These are phyloP conservation scores for Pseudogymnoascus sp. DNA, from an alignment of 2,329 filamentous ascomycete species.

Conservation along the genomic window DNA sequence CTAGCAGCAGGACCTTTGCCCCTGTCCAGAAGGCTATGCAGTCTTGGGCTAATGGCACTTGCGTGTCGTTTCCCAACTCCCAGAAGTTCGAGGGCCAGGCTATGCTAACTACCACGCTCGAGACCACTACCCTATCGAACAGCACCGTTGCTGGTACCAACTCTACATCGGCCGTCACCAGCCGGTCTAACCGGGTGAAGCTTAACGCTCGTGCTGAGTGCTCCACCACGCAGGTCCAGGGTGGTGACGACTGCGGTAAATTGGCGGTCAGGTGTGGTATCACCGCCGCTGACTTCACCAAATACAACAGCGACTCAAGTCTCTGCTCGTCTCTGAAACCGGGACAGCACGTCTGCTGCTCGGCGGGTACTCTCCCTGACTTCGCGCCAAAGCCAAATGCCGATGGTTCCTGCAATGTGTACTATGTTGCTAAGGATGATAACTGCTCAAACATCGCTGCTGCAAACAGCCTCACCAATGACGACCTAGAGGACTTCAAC, in stretches of 20 bases:
- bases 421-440: conserved; percentile 29
- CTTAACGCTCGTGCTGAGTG: conserved; percentile 21
- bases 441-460: conserved; percentile 29
- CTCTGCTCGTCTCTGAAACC: conserved; percentile 23
- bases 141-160: not conserved
- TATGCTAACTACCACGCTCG: not conserved
- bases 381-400: conserved; percentile 24
- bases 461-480: conserved; percentile 24
- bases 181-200: not conserved
- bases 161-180: not conserved
- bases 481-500: conserved; percentile 32
- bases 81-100: not conserved
- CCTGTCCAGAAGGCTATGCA: conserved; percentile 9
- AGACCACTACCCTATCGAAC: not conserved
- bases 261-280: conserved; percentile 34
- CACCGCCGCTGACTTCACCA: conserved; percentile 21
- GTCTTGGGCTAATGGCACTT: conserved; percentile 5
- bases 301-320: conserved; percentile 24
- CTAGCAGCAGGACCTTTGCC: conserved; percentile 26
- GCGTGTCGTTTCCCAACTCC: not conserved
- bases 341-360: conserved; percentile 29
- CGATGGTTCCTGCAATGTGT: conserved; percentile 31
- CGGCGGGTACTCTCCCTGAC: conserved; percentile 25
- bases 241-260: conserved; percentile 31
- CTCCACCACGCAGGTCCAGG: conserved; percentile 27